phyloP scores from a whole-genome alignment of 2,329 filamentous ascomycete species.

The Hymenoscyphus scutula region DNA sequence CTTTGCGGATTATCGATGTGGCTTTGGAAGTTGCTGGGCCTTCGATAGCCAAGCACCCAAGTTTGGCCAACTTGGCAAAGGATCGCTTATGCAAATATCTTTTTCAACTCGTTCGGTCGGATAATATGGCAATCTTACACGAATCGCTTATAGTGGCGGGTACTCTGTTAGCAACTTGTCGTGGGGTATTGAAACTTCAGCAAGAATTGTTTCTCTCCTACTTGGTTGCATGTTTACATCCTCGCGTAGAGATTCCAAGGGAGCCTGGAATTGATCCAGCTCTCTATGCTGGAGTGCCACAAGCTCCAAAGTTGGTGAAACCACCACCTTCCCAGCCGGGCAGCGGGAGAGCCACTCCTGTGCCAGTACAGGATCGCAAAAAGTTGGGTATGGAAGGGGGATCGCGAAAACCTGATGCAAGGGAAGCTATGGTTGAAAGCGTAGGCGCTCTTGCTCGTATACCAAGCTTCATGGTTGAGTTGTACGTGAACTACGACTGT shows the following conservation, averaged over 20 bases:
- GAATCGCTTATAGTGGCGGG: conserved; percentile 90
- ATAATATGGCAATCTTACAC: conserved; percentile 92
- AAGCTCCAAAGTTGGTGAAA: conserved; percentile 84
- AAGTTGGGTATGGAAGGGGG: conserved; percentile 91
- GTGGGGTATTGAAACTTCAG: conserved; percentile 87
- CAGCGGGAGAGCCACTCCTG: conserved; percentile 85
- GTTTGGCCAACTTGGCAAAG: conserved; percentile 81
- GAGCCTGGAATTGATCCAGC: conserved; percentile 88
- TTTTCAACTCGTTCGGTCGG: conserved; percentile 93
- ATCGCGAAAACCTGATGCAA: conserved; percentile 85
- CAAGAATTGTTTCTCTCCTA: conserved; percentile 96
- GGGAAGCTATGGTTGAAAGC: conserved; percentile 98
- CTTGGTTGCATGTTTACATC: conserved; percentile 88
- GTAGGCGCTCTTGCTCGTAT: conserved; percentile 89
- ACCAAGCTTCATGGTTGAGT: conserved; percentile 89
- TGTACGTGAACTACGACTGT: conserved; percentile 98
- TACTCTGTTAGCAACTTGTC: conserved; percentile 85
- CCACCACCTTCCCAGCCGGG: conserved; percentile 67
- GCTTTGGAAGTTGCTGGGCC: conserved; percentile 94
- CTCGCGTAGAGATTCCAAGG: conserved; percentile 87
- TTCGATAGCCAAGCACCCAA: conserved; percentile 89
- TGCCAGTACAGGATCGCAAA: conserved; percentile 87
- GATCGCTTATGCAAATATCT: conserved; percentile 91
- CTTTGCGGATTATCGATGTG: conserved; percentile 92
- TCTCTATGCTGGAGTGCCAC: conserved; percentile 89